Evolutionary conservation across 2,329 filamentous ascomycete species (phyloP).

Genomic region (Fusarium sp.): DNA sequence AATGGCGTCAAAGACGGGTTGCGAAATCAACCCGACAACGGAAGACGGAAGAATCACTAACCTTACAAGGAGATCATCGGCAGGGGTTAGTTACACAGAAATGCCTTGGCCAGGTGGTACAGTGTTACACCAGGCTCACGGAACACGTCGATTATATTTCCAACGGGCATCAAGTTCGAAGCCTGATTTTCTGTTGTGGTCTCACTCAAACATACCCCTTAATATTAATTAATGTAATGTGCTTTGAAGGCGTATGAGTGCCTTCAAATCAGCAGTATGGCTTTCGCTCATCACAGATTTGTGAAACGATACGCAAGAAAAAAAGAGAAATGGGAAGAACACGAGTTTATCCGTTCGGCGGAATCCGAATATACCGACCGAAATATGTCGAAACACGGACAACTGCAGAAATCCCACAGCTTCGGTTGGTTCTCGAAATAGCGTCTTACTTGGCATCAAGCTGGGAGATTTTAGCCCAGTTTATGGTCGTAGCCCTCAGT

Average conservation of each 20-base stretch:
- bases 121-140: constrained; percentile 3
- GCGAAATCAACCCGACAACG: background rate
- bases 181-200: constrained; percentile 4
- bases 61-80: constrained; percentile 1
- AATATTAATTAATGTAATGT: background rate
- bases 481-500: background rate
- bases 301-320: constrained; percentile 23
- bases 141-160: constrained; percentile 13
- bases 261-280: constrained; percentile 17
- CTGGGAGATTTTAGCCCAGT: background rate
- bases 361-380: constrained; percentile 24
- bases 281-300: background rate
- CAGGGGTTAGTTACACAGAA: background rate
- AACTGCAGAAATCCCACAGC: constrained; percentile 13
- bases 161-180: constrained; percentile 21
- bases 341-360: constrained; percentile 36
- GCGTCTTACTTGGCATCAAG: background rate
- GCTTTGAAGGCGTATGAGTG: constrained; percentile 1
- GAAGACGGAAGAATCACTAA: background rate
- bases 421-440: background rate
- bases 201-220: background rate
- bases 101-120: constrained; percentile 10
- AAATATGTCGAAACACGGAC: constrained; percentile 6
- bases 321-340: constrained; percentile 28
- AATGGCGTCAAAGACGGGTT: constrained; percentile 6